Evolutionary conservation across 2,329 filamentous ascomycete species (phyloP).

Genomic region (Hymenoscyphus linearis): DNA sequence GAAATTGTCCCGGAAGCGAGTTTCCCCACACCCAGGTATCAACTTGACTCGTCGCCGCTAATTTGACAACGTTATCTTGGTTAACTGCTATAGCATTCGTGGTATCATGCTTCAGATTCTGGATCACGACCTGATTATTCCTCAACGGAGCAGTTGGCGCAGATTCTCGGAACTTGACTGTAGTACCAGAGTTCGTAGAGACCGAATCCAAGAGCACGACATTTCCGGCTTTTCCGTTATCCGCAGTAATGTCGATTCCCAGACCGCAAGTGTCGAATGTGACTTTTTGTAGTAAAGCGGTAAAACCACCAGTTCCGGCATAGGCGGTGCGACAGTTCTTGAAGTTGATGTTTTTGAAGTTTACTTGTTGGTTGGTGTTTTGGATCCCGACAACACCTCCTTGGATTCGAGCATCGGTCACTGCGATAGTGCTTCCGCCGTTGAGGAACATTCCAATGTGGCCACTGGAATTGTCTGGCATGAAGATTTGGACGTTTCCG

Average conservation of each 20-base stretch:
- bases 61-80: constrained; percentile 1
- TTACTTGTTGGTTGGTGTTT: constrained; percentile 58
- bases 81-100: neutral
- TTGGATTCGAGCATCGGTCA: neutral
- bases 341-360: constrained; percentile 40
- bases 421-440: constrained; percentile 5
- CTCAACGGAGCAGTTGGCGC: neutral
- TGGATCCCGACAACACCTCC: constrained; percentile 51
- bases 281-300: constrained; percentile 3
- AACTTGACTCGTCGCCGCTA: neutral
- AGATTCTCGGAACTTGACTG: neutral
- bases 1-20: neutral
- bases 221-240: neutral
- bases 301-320: neutral
- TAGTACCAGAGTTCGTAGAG: neutral
- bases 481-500: constrained; percentile 32
- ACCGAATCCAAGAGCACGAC: neutral
- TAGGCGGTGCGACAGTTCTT: constrained; percentile 1
- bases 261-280: constrained; percentile 26
- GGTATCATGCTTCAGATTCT: neutral
- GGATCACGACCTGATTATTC: neutral
- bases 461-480: constrained; percentile 27
- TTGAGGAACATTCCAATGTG: constrained; percentile 26
- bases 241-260: constrained; percentile 19
- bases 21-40: constrained; percentile 5